These are phyloP conservation scores for Nannizzia gypsea DNA, from an alignment of 2,329 filamentous ascomycete genomes.

Conservation along the genomic window DNA sequence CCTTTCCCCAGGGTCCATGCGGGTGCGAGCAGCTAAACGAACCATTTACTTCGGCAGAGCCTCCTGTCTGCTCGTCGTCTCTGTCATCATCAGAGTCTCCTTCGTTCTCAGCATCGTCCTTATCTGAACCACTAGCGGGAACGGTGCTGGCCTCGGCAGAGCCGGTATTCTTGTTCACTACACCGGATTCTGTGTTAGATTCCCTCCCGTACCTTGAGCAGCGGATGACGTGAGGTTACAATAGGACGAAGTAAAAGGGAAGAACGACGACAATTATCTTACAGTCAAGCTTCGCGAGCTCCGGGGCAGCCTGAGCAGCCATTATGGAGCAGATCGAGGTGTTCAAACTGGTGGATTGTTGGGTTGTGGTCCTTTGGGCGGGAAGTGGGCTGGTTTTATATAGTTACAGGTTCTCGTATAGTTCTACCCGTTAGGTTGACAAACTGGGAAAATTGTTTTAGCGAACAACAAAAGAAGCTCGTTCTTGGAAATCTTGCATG, in stretches of 20 bases:
- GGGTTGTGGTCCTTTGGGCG: not conserved
- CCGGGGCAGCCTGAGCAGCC: constrained; percentile 33
- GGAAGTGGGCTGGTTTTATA: constrained; percentile 1
- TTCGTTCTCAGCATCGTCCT: constrained; percentile 41
- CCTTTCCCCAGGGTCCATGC: not conserved
- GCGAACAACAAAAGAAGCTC: not conserved
- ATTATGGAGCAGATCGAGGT: constrained; percentile 20
- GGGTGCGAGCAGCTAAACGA: constrained; percentile 11
- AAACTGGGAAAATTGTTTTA: not conserved
- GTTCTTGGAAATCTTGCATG: not conserved
- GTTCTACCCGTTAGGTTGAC: not conserved
- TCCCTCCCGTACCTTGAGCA: not conserved
- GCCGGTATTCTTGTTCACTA: constrained; percentile 31
- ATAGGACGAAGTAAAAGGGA: not conserved
- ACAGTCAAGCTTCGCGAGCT: constrained; percentile 33
- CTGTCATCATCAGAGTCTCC: constrained; percentile 44
- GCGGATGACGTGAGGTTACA: no score
- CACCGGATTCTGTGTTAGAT: not conserved
- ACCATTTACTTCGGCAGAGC: not conserved
- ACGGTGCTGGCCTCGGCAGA: constrained; percentile 23
- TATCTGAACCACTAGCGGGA: constrained; percentile 25
- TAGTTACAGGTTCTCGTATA: constrained; percentile 7
- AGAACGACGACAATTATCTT: constrained; percentile 13
- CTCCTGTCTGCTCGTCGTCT: constrained; percentile 26
- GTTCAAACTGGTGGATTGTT: not conserved